Evolutionary conservation across 345 rosid genomes (phyloP), one percentile per base, ranked within the genome.

Genomic region (Trapa incisa): DNA sequence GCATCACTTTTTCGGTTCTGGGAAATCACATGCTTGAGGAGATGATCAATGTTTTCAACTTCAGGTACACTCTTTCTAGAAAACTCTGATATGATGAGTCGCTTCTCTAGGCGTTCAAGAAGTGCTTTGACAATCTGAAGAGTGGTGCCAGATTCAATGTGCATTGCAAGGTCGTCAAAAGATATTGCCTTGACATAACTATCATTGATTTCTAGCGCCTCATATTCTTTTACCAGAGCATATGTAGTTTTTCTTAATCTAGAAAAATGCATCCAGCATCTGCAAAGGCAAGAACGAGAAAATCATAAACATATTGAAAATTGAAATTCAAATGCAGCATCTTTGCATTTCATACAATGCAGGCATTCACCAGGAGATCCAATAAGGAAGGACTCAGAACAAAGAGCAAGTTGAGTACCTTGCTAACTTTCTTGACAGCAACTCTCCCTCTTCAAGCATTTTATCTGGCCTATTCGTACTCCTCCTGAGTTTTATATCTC

Each of bases 41-140:
- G 63, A 58, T 32, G 63, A 58, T 58, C 38, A 58, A 58, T 58
- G 14, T 33, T 35, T 35, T 79, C 88, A 77, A 80, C 56, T 29
- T 68, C 65, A 38, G 75, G 75, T 32, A 76, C 47, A 15, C 70
- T 71, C 70, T 65, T 74, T 39, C 56, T 37, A 6, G 68, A 50
- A 54, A 66, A 68, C 54, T 79, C 76, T 65, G 66, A 91, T 68
- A 80, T 84, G 77, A 71, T 75, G 68, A 85, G 70, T 2, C 94
- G 96, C 72, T 74, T 75, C 74, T 89, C 94, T 45, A 89, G 69
- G 12, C 97, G 87, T 68, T 88, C 90, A 52, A 89, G 88, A 45
- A 91, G 70, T 41, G 78, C 72, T 71, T 84, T 86, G 62, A 73
- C 87, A 41, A 83, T 78, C 70, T 61, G 85, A 65, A 87, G 81